phyloP scores from a whole-genome alignment of 306 rosid genomes.

The Inga leiocalycina region DNA sequence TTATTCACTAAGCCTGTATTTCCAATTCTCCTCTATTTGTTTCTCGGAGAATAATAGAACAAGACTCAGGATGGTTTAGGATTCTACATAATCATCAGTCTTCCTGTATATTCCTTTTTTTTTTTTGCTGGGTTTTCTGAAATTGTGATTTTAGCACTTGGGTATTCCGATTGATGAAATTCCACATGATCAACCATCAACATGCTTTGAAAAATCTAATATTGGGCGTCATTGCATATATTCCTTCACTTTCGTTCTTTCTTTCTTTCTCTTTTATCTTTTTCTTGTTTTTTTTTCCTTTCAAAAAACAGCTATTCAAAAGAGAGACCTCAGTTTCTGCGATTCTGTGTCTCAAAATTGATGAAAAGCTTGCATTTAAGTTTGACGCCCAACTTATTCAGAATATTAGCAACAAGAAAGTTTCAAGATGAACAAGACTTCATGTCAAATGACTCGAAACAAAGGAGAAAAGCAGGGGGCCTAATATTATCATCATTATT shows the following conservation, averaged over 20 bases:
- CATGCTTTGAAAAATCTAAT: conserved; percentile 7
- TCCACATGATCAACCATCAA: neutral
- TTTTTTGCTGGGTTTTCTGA: neutral
- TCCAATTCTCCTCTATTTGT: no score
- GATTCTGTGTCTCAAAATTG: neutral
- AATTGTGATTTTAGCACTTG: neutral
- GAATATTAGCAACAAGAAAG: conserved; percentile 4
- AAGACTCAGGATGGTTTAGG: neutral
- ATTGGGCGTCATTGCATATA: neutral
- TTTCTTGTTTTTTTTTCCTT: neutral
- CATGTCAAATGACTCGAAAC: neutral
- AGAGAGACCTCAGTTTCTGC: neutral
- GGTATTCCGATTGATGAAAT: neutral
- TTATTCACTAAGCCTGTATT: no score
- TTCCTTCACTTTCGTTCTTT: neutral
- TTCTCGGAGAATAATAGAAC: neutral
- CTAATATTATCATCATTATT: neutral
- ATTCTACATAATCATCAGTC: conserved; percentile 6
- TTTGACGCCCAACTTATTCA: conserved; percentile 19
- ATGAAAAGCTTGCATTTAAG: conserved; percentile 1
- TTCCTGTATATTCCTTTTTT: neutral
- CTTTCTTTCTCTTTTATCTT: neutral
- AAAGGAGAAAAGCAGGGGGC: neutral
- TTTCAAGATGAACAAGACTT: conserved; percentile 22
- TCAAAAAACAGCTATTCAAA: neutral